phyloP scores from a whole-genome alignment of 2,329 filamentous ascomycete genomes.

The Leptosphaerulina australis region DNA sequence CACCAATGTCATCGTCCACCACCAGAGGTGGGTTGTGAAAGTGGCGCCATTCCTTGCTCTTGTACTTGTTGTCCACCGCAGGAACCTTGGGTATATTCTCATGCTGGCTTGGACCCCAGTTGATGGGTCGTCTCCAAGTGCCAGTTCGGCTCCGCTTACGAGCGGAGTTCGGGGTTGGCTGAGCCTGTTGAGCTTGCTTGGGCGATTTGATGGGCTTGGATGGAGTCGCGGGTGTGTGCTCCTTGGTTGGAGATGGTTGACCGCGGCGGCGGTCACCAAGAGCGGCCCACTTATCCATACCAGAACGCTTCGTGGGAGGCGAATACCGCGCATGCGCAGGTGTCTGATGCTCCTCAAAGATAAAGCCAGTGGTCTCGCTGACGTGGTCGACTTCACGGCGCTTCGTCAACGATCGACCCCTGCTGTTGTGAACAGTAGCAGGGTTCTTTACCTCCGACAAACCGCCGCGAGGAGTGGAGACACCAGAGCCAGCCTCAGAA shows the following conservation, averaged over 20 bases:
- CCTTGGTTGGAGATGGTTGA: conserved; percentile 48
- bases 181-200: conserved; percentile 42
- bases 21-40: conserved; percentile 42
- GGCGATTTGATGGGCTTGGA: conserved; percentile 51
- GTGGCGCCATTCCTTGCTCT: conserved; percentile 58
- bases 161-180: conserved; percentile 42
- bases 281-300: conserved; percentile 85
- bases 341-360: conserved; percentile 68
- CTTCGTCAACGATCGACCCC: conserved; percentile 46
- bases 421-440: conserved; percentile 58
- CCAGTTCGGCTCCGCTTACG: conserved; percentile 49
- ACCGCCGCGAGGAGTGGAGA: conserved; percentile 57
- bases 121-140: conserved; percentile 46
- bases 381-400: conserved; percentile 64
- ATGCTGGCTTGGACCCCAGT: conserved; percentile 45
- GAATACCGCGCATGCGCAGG: conserved; percentile 60
- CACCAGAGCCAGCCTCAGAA: conserved; percentile 51
- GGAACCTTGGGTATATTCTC: conserved; percentile 40
- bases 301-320: conserved; percentile 68
- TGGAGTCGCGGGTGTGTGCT: conserved; percentile 39
- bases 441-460: conserved; percentile 62
- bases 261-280: conserved; percentile 82
- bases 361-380: conserved; percentile 70
- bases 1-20: conserved; percentile 69
- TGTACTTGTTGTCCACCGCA: conserved; percentile 52